A percentile compares a stretch with the other conserved stretches of the same genome.
Conservation (phyloP, 2,329 filamentous ascomycete genomes). For the Sporothrix brunneoviolacea region DNA sequence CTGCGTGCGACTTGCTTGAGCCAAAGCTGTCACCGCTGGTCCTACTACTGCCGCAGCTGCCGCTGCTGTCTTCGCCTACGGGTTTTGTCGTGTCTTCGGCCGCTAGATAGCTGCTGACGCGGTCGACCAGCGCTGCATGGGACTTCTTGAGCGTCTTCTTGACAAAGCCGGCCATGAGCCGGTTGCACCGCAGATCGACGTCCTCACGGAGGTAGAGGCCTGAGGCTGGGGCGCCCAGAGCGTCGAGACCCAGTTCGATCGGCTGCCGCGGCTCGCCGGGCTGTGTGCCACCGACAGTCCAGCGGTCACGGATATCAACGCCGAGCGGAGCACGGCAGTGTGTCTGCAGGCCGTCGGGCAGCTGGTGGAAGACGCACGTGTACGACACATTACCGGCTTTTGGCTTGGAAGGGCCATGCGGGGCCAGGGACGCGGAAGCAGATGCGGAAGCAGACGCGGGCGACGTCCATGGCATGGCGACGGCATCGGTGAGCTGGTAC, state of each 20-base stretch:
- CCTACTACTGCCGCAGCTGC: not conserved
- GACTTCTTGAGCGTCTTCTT: slow-evolving; percentile 76
- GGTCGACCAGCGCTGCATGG: slow-evolving; percentile 62
- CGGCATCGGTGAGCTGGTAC: slow-evolving; percentile 74
- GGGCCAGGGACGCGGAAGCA: not conserved
- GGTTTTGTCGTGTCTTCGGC: not conserved
- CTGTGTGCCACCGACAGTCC: slow-evolving; percentile 65
- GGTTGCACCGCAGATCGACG: slow-evolving; percentile 73
- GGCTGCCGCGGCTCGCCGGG: slow-evolving; percentile 62
- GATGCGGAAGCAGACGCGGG: not conserved
- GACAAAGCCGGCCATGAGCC: slow-evolving; percentile 69
- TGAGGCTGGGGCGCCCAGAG: slow-evolving; percentile 52
- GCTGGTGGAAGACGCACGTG: slow-evolving; percentile 72
- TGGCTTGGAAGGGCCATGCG: slow-evolving; percentile 40
- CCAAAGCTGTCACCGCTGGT: not conserved
- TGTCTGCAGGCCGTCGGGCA: slow-evolving; percentile 67
- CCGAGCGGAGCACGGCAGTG: slow-evolving; percentile 79
- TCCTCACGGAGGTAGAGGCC: slow-evolving; percentile 83
- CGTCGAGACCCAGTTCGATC: slow-evolving; percentile 54
- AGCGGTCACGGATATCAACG: slow-evolving; percentile 70
- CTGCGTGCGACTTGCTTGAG: too few species aligned
- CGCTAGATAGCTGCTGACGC: not conserved
- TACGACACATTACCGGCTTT: slow-evolving; percentile 65
- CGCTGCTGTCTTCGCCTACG: not conserved
- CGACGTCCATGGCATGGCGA: slow-evolving; percentile 50